Conservation (phyloP, 108 stramenopile species). For the Stephanodiscus minutulus region DNA sequence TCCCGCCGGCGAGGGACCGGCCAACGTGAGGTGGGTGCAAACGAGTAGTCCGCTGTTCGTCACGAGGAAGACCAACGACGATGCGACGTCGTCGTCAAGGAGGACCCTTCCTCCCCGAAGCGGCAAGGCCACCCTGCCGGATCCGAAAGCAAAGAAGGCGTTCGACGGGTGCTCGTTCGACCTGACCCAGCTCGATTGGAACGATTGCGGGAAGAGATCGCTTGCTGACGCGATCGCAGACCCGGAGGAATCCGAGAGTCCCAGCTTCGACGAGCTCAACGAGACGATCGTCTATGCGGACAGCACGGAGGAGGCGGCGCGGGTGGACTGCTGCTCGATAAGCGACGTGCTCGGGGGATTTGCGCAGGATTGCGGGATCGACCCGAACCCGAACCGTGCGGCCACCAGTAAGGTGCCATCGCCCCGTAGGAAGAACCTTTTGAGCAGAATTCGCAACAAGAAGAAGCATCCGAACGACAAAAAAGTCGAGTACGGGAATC, state of each 20-base stretch:
- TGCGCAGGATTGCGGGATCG: conserved; percentile 17
- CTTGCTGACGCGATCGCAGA: conserved; percentile 3
- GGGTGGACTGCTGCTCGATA: conserved; percentile 23
- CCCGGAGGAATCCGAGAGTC: conserved; percentile 20
- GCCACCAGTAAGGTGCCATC: conserved; percentile 31
- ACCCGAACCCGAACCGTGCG: conserved; percentile 16
- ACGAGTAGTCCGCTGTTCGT: conserved; percentile 47
- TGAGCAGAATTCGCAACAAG: conserved; percentile 26
- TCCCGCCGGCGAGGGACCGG: conserved; percentile 5
- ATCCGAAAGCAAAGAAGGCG: conserved; percentile 7
- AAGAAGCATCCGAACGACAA: conserved; percentile 19
- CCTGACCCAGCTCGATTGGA: conserved; percentile 23
- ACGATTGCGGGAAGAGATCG: conserved; percentile 4
- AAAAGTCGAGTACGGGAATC: conserved; percentile 35
- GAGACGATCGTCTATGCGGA: conserved; percentile 43
- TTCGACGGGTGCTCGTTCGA: conserved; percentile 19
- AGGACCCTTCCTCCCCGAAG: conserved; percentile 14
- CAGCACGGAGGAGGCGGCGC: conserved; percentile 20
- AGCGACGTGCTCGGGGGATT: conserved; percentile 36
- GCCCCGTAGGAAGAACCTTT: conserved; percentile 28
- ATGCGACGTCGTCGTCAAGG: not conserved
- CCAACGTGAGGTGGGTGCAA: conserved; percentile 25
- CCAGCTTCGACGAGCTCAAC: conserved; percentile 22
- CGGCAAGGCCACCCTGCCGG: conserved; percentile 4
- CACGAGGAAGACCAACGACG: conserved; percentile 18